Evolutionary conservation across 148 eudicot genomes (phyloP).

Genomic region (Diospyros kaki): DNA sequence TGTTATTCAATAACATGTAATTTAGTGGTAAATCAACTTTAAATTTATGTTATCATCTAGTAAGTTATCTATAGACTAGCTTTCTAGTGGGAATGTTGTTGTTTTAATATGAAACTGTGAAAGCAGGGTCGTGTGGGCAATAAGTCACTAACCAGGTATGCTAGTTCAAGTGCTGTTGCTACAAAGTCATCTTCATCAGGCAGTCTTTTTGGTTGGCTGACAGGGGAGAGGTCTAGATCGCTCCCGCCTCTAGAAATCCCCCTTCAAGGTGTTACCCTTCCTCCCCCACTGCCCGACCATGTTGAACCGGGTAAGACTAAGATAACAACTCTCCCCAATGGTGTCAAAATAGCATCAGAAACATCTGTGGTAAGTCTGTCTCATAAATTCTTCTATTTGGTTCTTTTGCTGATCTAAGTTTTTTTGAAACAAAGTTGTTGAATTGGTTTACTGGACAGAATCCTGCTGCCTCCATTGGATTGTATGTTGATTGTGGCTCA

Average conservation of each 20-base stretch:
- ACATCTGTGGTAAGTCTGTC: constrained; percentile 55
- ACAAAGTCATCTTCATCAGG: constrained; percentile 58
- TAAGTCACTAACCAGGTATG: constrained; percentile 51
- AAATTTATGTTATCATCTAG: background rate
- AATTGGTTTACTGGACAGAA: constrained; percentile 39
- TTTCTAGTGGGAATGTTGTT: background rate
- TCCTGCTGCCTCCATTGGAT: constrained; percentile 83
- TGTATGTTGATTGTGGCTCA: constrained; percentile 79
- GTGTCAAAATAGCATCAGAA: constrained; percentile 87
- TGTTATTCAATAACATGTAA: background rate
- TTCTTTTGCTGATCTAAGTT: background rate
- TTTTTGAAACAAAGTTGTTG: background rate
- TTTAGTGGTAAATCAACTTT: background rate
- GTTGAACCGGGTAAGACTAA: constrained; percentile 72
- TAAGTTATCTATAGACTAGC: background rate
- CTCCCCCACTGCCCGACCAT: constrained; percentile 70
- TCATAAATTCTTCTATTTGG: background rate
- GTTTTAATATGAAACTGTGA: constrained; percentile 10
- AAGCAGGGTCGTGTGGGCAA: constrained; percentile 54
- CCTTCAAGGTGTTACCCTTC: constrained; percentile 56
- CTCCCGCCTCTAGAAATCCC: constrained; percentile 74
- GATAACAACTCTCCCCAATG: constrained; percentile 84
- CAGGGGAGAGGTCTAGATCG: constrained; percentile 54
- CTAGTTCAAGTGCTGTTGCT: constrained; percentile 72
- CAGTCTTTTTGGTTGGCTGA: constrained; percentile 68